Base-by-base conservation (phyloP, 2,329 filamentous ascomycete species). In the Hypoxylon sp. region DNA sequence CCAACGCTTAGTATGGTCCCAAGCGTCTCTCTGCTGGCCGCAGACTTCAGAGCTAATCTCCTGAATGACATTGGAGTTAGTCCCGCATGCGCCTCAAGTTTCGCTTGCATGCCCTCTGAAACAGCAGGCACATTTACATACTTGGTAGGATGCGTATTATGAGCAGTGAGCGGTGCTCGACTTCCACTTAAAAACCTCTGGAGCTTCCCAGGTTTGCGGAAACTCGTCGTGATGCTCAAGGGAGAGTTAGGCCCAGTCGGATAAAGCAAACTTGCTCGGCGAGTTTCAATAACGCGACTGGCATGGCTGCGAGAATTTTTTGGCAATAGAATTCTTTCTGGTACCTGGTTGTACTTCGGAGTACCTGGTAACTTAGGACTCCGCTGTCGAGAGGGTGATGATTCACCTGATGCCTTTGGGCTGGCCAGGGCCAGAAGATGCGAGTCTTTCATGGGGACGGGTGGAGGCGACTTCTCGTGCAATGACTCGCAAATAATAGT, bases 1-100 rank as follows among this genome's bases (percentile, higher is more conserved):
- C 81, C 82, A 7, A 85, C 82, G 63, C 84, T 85, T 54, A 85
- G 71, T 16, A 85, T 84, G 0, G 83, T 85, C 54, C 81, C 82
- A 25, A 85, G 71, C 0, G 81, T 84, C 25, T 84, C 83, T 67
- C 80, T 80, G 70, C 81, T 84, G n/a, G 77, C 70, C 30, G 81
- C 79, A 0, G 76, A 74, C 46, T 77, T 80, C 47, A 83, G 68
- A 5, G 75, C 72, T 9, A 80, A 68, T 41, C 77, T 78, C 66
- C 79, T 81, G 1, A 78, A 74, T 12, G 76, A 73, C 51, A 76
- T 71, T 0, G 79, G 76, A 19, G 78, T 77, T n/a, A 70, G 66
- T 19, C 74, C 74, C 11, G 73, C 69, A 30, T 78, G 80, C 43
- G 78, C 77, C 30, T 76, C 74, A 30, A 80, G 68, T 53, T 77